phyloP scores from a whole-genome alignment of 176 grass and related monocot genomes.

The Avena atlantica region DNA sequence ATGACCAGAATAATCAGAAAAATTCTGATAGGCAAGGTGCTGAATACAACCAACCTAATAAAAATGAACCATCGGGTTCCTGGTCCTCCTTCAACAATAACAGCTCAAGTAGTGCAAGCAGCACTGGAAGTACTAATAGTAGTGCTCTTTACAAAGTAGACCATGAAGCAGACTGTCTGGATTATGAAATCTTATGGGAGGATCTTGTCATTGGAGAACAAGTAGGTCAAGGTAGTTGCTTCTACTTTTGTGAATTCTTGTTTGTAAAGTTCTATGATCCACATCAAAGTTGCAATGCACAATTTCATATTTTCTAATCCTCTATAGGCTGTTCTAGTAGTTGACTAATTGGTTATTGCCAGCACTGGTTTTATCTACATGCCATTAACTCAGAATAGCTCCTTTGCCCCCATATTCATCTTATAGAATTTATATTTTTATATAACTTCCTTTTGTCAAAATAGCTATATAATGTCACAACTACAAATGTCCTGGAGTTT shows the following conservation, averaged over 20 bases:
- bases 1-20: constrained; percentile 55
- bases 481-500: constrained; percentile 13
- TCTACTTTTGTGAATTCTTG: constrained; percentile 43
- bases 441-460: constrained; percentile 19
- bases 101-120: constrained; percentile 95
- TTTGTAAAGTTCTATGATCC: not conserved
- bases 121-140: constrained; percentile 83
- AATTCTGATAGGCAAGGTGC: constrained; percentile 53
- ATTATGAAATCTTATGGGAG: constrained; percentile 99
- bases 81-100: constrained; percentile 95
- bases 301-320: constrained; percentile 19
- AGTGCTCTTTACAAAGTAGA: constrained; percentile 89
- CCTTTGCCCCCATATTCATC: not conserved
- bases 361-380: constrained; percentile 10
- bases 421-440: constrained; percentile 6
- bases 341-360: not conserved
- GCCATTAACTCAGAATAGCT: not conserved
- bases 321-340: not conserved
- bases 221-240: constrained; percentile 88
- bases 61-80: constrained; percentile 76
- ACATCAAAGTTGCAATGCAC: constrained; percentile 17
- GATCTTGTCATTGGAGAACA: constrained; percentile 94
- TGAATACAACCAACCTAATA: constrained; percentile 59
- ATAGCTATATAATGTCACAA: not conserved
- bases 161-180: constrained; percentile 87